Evolutionary conservation across 768 basidiomycete species (phyloP).

Genomic region (Cystofilobasidium capitatum): DNA sequence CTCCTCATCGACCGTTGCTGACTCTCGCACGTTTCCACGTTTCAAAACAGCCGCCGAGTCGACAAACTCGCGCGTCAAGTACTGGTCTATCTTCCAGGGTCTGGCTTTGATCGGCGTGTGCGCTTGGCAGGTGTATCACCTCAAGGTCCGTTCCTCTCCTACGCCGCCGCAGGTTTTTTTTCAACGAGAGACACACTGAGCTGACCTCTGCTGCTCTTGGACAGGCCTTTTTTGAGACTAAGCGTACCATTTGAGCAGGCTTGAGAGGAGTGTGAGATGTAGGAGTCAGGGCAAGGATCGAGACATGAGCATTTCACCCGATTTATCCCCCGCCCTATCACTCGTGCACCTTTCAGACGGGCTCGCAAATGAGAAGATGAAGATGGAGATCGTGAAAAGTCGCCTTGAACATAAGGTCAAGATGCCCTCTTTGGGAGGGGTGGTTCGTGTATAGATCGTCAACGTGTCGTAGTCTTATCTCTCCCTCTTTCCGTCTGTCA

Average conservation of each 20-base stretch:
- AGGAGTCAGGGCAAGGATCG: no score
- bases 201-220: slow-evolving; percentile 19
- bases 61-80: slow-evolving; percentile 84
- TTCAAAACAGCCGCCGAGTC: slow-evolving; percentile 41
- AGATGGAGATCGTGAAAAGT: no score
- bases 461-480: no score
- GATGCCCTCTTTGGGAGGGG: no score
- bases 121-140: slow-evolving; percentile 94
- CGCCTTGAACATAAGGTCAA: no score
- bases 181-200: not conserved
- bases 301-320: no score
- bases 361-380: no score
- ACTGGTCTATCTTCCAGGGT: slow-evolving; percentile 93
- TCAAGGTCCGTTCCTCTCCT: slow-evolving; percentile 53
- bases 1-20: not conserved
- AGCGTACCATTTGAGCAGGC: slow-evolving; percentile 80
- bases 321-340: no score
- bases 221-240: slow-evolving; percentile 83
- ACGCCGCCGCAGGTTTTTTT: slow-evolving; percentile 8
- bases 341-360: no score
- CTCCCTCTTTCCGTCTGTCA: no score
- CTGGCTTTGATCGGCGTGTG: slow-evolving; percentile 79
- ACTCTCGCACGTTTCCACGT: not conserved
- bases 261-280: no score
- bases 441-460: no score